phyloP scores from a whole-genome alignment of 2,329 filamentous ascomycete genomes.

The Aspergillus uvarum region DNA sequence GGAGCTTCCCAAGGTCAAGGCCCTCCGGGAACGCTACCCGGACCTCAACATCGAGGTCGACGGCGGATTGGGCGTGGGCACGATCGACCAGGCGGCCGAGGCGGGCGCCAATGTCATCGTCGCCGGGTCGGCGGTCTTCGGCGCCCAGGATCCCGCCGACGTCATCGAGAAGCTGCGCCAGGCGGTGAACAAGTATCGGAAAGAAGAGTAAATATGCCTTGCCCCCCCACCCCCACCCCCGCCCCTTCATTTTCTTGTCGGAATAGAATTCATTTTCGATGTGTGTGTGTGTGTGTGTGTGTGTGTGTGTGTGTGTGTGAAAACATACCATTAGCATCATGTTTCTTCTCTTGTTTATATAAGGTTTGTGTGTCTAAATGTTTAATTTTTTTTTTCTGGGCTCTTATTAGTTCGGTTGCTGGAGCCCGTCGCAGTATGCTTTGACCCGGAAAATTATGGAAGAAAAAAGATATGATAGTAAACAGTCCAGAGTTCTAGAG shows the following conservation, averaged over 20 bases:
- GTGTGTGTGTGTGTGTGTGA: too few species aligned
- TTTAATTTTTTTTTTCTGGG: neutral
- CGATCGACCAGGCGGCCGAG: constrained; percentile 90
- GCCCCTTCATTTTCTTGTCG: too few species aligned
- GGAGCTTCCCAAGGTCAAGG: constrained; percentile 89
- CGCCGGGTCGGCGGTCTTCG: constrained; percentile 92
- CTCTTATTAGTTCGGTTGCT: neutral
- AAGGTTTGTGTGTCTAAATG: neutral
- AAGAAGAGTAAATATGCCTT: constrained; percentile 2
- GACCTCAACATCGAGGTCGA: constrained; percentile 97
- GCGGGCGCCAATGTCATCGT: constrained; percentile 98
- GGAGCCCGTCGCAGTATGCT: neutral
- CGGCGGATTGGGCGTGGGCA: constrained; percentile 81
- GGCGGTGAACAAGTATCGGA: constrained; percentile 65
- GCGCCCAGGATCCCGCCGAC: constrained; percentile 80
- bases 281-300: too few species aligned
- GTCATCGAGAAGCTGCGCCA: constrained; percentile 81
- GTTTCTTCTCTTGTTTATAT: neutral
- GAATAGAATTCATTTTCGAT: too few species aligned
- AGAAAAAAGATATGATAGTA: too few species aligned
- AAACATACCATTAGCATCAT: neutral
- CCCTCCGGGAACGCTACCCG: constrained; percentile 79
- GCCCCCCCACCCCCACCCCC: too few species aligned
- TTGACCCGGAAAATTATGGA: too few species aligned
- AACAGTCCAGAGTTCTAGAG: neutral